These are phyloP conservation scores for Kwoniella shandongensis DNA, from an alignment of 768 basidiomycete species.

Conservation along the genomic window DNA sequence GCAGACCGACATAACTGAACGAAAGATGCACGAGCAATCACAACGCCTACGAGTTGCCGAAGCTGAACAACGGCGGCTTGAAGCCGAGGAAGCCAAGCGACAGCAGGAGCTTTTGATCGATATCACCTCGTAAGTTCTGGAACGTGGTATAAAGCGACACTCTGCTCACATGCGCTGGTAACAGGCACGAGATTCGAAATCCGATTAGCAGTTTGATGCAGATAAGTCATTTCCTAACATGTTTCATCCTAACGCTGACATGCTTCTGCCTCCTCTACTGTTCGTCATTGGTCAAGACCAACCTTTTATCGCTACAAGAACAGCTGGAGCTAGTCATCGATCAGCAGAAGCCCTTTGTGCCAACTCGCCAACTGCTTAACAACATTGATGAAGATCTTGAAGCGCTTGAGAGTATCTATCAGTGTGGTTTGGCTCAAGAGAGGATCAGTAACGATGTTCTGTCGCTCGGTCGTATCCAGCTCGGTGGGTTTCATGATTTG, in stretches of 20 bases:
- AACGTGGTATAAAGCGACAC: background rate
- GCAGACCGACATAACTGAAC: constrained; percentile 47
- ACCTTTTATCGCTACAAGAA: constrained; percentile 45
- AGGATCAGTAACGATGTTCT: constrained; percentile 56
- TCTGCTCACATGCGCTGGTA: constrained; percentile 6
- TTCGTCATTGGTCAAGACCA: constrained; percentile 51
- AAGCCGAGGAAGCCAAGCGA: constrained; percentile 52
- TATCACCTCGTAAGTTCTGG: constrained; percentile 52
- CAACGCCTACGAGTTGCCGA: constrained; percentile 43
- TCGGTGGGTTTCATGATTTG: constrained; percentile 37
- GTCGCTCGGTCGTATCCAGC: constrained; percentile 55
- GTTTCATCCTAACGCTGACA: constrained; percentile 27
- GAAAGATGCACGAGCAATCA: constrained; percentile 47
- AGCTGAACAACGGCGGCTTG: constrained; percentile 44
- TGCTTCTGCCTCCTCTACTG: constrained; percentile 52
- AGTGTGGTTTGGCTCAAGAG: constrained; percentile 54
- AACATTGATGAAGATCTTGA: constrained; percentile 50
- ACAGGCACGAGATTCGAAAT: constrained; percentile 46
- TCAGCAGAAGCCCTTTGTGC: constrained; percentile 16
- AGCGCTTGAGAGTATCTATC: constrained; percentile 55
- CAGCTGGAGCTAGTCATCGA: constrained; percentile 35
- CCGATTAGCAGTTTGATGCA: constrained; percentile 47
- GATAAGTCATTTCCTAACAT: constrained; percentile 23
- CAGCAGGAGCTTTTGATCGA: constrained; percentile 56
- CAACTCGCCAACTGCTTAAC: constrained; percentile 38